Percentiles rank a stretch among this genome's conserved stretches.
phyloP scores from a whole-genome alignment of 345 rosid species.

The Angophora floribunda region DNA sequence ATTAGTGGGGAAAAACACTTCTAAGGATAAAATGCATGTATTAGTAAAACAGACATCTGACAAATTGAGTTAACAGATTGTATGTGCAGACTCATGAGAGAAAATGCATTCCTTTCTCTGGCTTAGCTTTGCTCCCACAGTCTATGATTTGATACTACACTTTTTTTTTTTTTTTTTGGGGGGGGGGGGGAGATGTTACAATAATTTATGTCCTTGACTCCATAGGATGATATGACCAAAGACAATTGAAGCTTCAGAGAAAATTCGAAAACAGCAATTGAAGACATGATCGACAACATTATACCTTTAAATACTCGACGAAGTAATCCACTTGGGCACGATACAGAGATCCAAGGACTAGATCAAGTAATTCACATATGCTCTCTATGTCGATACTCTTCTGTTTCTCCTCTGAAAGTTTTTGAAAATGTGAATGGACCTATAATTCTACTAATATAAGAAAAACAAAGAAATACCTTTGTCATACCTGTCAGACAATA shows the following conservation, averaged over 20 bases:
- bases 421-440: background rate
- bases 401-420: slow-evolving; percentile 76
- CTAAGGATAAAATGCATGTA: background rate
- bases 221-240: background rate
- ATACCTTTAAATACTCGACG: slow-evolving; percentile 64
- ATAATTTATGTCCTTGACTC: background rate
- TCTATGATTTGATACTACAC: background rate
- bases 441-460: background rate
- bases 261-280: background rate
- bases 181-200: background rate
- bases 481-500: slow-evolving; percentile 83
- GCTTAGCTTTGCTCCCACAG: background rate
- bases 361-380: slow-evolving; percentile 70
- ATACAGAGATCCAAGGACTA: slow-evolving; percentile 70
- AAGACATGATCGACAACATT: background rate
- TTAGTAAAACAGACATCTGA: background rate
- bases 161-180: background rate
- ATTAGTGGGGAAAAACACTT: background rate
- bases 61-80: background rate
- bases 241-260: background rate
- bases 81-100: background rate
- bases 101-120: background rate
- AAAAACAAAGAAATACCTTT: background rate
- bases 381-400: slow-evolving; percentile 87
- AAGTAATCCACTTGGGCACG: slow-evolving; percentile 71